Conservation (phyloP, 139 green algal genomes). For the Closterium sp. region DNA sequence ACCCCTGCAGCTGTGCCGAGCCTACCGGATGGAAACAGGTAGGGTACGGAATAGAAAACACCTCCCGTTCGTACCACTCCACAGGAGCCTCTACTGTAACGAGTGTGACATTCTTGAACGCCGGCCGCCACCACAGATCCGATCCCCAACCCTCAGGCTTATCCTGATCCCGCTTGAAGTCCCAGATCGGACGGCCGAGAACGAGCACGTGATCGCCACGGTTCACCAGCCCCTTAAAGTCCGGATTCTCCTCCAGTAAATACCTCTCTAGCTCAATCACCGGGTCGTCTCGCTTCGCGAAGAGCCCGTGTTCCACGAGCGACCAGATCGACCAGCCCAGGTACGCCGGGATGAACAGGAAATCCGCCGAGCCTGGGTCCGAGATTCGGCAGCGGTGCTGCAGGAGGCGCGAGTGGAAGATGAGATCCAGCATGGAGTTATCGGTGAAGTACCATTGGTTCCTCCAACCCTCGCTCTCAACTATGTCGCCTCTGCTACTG, state of each 20-base stretch:
- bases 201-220: not conserved
- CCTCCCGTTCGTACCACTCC: not conserved
- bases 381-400: not conserved
- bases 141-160: not conserved
- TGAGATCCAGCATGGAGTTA: not conserved
- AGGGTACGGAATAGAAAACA: not conserved
- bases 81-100: not conserved
- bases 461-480: not conserved
- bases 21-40: not conserved
- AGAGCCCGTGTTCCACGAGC: not conserved
- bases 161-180: not conserved
- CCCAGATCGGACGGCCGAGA: not conserved
- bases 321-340: not conserved
- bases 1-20: not conserved
- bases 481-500: not conserved
- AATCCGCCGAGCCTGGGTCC: not conserved
- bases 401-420: not conserved
- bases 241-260: not conserved
- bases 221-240: not conserved
- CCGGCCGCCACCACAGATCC: not conserved
- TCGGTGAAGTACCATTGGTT: not conserved
- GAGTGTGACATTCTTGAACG: not conserved
- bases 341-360: not conserved
- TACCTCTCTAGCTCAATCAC: not conserved
- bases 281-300: not conserved